phyloP scores from a whole-genome alignment of 441 rosid species.

The Dalechampia spathulata region DNA sequence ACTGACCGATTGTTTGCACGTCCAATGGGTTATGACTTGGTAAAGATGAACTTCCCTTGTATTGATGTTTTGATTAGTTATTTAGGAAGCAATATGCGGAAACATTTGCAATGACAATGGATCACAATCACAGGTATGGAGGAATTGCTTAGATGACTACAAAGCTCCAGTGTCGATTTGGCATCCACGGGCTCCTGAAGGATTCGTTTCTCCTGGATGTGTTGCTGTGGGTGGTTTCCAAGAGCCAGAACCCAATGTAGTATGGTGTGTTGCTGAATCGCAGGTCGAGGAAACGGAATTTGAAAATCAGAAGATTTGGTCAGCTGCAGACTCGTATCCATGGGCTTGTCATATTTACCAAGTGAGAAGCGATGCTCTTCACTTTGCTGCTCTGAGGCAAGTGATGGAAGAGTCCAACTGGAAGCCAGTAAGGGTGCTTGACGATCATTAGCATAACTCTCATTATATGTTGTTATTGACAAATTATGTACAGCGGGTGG shows the following conservation, averaged over 20 bases:
- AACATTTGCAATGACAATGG: too few species aligned
- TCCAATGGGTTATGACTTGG: slow-evolving; percentile 93
- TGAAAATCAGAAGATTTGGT: slow-evolving; percentile 92
- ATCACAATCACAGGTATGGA: slow-evolving; percentile 62
- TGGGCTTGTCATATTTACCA: slow-evolving; percentile 95
- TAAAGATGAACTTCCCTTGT: too few species aligned
- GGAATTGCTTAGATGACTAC: slow-evolving; percentile 87
- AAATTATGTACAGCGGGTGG: too few species aligned
- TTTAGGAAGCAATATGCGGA: too few species aligned
- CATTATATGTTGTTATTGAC: too few species aligned
- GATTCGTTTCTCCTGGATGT: slow-evolving; percentile 69
- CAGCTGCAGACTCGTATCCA: slow-evolving; percentile 75
- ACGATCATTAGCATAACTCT: slow-evolving; percentile 42
- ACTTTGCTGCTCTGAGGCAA: slow-evolving; percentile 74
- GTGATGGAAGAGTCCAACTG: slow-evolving; percentile 67
- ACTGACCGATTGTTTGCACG: slow-evolving; percentile 42
- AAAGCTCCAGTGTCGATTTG: slow-evolving; percentile 65
- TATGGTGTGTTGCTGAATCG: slow-evolving; percentile 62
- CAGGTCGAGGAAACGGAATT: slow-evolving; percentile 65
- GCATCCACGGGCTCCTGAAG: slow-evolving; percentile 94
- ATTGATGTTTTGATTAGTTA: too few species aligned
- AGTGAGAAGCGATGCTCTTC: slow-evolving; percentile 84
- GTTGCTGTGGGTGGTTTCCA: slow-evolving; percentile 54
- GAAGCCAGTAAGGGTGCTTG: slow-evolving; percentile 72
- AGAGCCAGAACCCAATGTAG: slow-evolving; percentile 62